Conservation (phyloP, 2,329 filamentous ascomycete species). For the Botrytis fragariae region DNA sequence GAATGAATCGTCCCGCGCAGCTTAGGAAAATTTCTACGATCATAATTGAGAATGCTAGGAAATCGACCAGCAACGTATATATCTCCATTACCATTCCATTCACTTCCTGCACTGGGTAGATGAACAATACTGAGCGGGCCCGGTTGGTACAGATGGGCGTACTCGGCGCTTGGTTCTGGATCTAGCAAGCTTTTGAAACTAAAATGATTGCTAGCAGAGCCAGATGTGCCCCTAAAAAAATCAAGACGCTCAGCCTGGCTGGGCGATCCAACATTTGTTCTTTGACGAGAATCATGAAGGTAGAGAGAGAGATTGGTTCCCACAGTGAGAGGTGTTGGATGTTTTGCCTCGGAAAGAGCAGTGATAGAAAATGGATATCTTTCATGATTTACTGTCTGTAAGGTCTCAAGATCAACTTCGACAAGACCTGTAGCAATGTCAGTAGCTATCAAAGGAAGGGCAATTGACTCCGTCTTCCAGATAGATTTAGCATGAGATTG, state of each 20-base stretch:
- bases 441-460: not conserved
- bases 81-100: slow-evolving; percentile 54
- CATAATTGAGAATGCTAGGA: slow-evolving; percentile 67
- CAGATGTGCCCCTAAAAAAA: slow-evolving; percentile 33
- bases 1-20: slow-evolving; percentile 79
- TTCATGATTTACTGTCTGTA: slow-evolving; percentile 66
- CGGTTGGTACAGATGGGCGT: slow-evolving; percentile 74
- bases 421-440: slow-evolving; percentile 54
- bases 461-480: not conserved
- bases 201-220: slow-evolving; percentile 28
- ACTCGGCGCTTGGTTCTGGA: slow-evolving; percentile 52
- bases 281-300: slow-evolving; percentile 70
- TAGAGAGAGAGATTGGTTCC: slow-evolving; percentile 80
- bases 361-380: slow-evolving; percentile 81
- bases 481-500: not conserved
- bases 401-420: slow-evolving; percentile 75
- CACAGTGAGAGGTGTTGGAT: slow-evolving; percentile 72
- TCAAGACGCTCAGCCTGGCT: slow-evolving; percentile 29
- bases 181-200: slow-evolving; percentile 37
- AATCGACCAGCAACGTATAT: slow-evolving; percentile 90
- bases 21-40: slow-evolving; percentile 78
- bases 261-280: slow-evolving; percentile 30
- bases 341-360: slow-evolving; percentile 68
- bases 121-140: slow-evolving; percentile 82
- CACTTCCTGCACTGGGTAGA: slow-evolving; percentile 53